These are phyloP conservation scores for Beta vulgaris DNA, from an alignment of 148 eudicot species.

Conservation along the genomic window DNA sequence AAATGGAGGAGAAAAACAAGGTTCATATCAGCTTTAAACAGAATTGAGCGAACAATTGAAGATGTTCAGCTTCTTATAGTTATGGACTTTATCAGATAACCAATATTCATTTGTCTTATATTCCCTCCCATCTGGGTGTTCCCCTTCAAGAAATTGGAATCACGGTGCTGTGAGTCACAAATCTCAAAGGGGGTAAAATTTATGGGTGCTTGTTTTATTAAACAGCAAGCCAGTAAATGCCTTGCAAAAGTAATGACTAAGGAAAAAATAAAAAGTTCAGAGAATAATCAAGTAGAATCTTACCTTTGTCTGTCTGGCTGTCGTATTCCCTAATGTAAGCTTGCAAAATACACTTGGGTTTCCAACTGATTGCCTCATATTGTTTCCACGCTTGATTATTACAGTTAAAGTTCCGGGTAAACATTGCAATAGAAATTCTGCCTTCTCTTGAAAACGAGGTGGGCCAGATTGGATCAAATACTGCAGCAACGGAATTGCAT, in stretches of 20 bases:
- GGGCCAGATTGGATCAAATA: conserved; percentile 95
- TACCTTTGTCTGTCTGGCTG: conserved; percentile 86
- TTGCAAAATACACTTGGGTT: conserved; percentile 90
- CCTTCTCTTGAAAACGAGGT: conserved; percentile 96
- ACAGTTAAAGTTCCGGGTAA: conserved; percentile 89
- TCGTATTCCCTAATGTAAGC: conserved; percentile 88
- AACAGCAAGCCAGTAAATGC: background rate
- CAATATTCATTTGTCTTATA: background rate
- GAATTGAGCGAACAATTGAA: background rate
- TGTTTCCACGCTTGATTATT: conserved; percentile 86
- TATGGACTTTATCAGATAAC: background rate
- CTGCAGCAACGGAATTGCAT: conserved; percentile 88
- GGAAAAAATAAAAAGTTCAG: background rate
- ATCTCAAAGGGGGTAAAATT: background rate
- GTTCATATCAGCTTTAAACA: background rate
- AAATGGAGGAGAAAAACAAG: background rate
- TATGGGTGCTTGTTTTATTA: background rate
- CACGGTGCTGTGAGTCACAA: background rate
- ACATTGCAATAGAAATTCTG: conserved; percentile 91
- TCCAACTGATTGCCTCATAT: conserved; percentile 96
- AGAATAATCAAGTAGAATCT: background rate
- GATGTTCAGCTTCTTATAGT: background rate
- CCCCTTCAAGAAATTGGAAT: background rate
- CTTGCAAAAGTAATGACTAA: background rate
- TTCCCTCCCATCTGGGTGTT: background rate